Evolutionary conservation across 139 green algal genomes (phyloP).

Genomic region (Coelastrella sp.): DNA sequence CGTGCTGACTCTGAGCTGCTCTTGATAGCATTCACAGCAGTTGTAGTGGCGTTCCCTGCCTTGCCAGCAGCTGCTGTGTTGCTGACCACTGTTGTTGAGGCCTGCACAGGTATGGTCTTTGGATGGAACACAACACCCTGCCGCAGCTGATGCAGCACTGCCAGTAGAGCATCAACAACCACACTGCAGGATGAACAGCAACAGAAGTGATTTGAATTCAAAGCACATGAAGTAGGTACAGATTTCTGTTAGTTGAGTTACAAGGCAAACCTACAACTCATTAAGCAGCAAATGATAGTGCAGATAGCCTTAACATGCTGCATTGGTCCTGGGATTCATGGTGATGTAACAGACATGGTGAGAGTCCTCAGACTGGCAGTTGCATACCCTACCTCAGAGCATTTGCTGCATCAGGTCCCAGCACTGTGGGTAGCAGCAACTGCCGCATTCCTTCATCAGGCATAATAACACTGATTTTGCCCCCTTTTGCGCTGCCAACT

Average conservation of each 20-base stretch:
- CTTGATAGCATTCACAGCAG: neutral
- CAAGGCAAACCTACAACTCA: neutral
- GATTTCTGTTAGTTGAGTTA: neutral
- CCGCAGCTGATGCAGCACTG: slow-evolving; percentile 19
- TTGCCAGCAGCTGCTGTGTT: neutral
- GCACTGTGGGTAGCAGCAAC: neutral
- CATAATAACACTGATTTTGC: neutral
- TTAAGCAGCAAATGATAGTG: too few relatives aligned
- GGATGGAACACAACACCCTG: neutral
- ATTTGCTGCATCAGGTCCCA: too few relatives aligned
- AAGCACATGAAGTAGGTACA: neutral
- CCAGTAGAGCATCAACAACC: slow-evolving; percentile 28
- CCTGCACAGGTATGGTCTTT: neutral
- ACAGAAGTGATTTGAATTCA: neutral
- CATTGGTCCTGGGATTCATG: too few relatives aligned
- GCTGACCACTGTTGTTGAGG: neutral
- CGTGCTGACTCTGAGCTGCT: neutral
- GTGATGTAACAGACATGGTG: too few relatives aligned
- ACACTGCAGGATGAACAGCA: slow-evolving; percentile 20
- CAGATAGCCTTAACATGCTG: too few relatives aligned
- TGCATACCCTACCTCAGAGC: too few relatives aligned
- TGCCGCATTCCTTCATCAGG: slow-evolving; percentile 5
- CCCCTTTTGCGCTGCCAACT: neutral
- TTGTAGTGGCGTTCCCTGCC: neutral
- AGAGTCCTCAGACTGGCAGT: too few relatives aligned